Base-by-base conservation (phyloP, 2,329 filamentous ascomycete species). In the Pseudogymnoascus sp. region DNA sequence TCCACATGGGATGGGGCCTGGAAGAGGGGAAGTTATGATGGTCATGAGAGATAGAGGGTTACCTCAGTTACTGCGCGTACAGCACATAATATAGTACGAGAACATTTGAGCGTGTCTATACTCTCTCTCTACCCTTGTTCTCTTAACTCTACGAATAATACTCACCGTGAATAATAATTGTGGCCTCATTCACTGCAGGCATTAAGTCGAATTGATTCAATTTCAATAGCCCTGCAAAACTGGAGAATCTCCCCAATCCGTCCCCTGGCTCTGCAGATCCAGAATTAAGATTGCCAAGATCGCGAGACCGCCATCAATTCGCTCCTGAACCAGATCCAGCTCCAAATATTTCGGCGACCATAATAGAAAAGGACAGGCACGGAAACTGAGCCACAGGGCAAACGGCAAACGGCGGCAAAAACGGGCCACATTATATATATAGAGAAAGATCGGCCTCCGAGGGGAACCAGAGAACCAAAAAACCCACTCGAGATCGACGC, bases 211-310 rank as follows among this genome's bases (percentile, higher is more conserved):
- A 21, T 14, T 16, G 49, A 55, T 33, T 33, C 49, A 31, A 55
- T 31, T 31, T 26, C 16, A 52, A 60, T 31, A 60, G 58, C 58
- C 58, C 58, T 60, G 58, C 58, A 60, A 43, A 60, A 60, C 33
- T 38, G 58, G 58, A 43, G 58, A 38, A 60, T 14, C 29, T 10
- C 29, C 49, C 49, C 49, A 55, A 55, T 55, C 49, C 16, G 26
- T 55, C 49, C 49, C 49, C 49, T 55, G 19, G 49, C 12, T 55
- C 49, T 55, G 26, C 49, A 55, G 49, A 55, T 55, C 49, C 49
- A 55, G 49, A 33, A 55, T 55, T 55, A 55, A 55, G 49, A 55
- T 55, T 55, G 49, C 49, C 49, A 55, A 55, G 49, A 55, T 55
- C 49, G 49, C 49, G 49, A 55, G 49, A 33, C 49, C 49, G 12